A percentile compares a stretch with the other conserved stretches of the same genome.
Conservation (phyloP, 768 basidiomycete genomes). For the Auricularia sp. region DNA sequence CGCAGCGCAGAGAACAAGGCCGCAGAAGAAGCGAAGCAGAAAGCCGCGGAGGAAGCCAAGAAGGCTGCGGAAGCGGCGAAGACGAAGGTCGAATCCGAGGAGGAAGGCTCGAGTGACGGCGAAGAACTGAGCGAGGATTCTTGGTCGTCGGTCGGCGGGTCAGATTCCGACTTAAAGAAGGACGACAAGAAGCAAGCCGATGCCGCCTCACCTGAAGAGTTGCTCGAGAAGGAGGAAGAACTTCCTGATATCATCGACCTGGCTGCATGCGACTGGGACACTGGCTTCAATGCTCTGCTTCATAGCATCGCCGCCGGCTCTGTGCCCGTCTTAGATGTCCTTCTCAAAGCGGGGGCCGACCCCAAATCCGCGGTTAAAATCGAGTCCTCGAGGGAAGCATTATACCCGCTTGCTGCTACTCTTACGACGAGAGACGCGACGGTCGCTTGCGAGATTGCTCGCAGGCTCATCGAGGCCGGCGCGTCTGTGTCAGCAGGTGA, state of each 20-base stretch:
- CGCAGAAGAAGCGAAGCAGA: conserved; percentile 16
- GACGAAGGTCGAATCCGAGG: conserved; percentile 14
- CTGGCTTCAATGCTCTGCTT: conserved; percentile 39
- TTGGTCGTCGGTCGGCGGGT: conserved; percentile 31
- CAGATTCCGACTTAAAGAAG: conserved; percentile 8
- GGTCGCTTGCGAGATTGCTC: conserved; percentile 15
- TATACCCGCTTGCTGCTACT: conserved; percentile 22
- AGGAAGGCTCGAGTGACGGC: conserved; percentile 11
- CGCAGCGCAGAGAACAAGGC: conserved; percentile 29
- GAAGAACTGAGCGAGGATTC: conserved; percentile 36
- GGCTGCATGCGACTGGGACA: conserved; percentile 49
- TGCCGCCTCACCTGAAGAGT: conserved; percentile 14
- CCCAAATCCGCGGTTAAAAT: conserved; percentile 25
- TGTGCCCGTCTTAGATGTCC: conserved; percentile 31
- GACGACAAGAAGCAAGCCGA: neutral
- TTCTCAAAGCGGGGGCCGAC: conserved; percentile 40
- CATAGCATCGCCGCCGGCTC: conserved; percentile 43
- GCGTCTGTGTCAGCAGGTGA: conserved; percentile 22
- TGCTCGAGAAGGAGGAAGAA: conserved; percentile 39
- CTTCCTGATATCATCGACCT: conserved; percentile 47
- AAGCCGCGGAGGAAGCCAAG: conserved; percentile 7
- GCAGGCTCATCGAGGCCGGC: conserved; percentile 19
- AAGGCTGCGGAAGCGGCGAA: neutral
- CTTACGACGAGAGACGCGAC: conserved; percentile 14
- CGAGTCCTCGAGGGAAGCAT: conserved; percentile 14